Conservation (phyloP, 768 basidiomycete species). For the Pleurotus tuber-regium region DNA sequence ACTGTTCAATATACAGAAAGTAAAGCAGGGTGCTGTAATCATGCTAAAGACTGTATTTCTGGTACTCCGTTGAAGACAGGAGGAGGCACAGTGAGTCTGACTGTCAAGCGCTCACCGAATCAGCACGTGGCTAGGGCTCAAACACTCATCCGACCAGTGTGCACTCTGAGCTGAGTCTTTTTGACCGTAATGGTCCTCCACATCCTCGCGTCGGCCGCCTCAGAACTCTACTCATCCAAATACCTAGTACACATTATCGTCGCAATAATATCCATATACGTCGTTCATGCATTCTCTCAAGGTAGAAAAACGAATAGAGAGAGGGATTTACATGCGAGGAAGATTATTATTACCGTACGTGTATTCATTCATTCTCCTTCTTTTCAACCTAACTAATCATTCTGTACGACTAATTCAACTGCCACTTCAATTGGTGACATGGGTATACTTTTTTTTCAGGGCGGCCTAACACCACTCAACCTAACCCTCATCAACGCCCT, state of each 20-base stretch:
- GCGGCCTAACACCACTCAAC: conserved; percentile 73
- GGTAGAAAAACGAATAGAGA: conserved; percentile 72
- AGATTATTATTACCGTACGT: conserved; percentile 69
- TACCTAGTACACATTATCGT: conserved; percentile 56
- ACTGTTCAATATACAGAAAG: too few relatives aligned
- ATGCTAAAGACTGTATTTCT: too few relatives aligned
- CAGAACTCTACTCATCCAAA: conserved; percentile 47
- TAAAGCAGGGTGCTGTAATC: too few relatives aligned
- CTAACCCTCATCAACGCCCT: conserved; percentile 63
- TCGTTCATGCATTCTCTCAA: conserved; percentile 60
- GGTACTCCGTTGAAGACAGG: too few relatives aligned
- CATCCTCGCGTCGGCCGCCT: conserved; percentile 35
- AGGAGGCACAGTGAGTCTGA: too few relatives aligned
- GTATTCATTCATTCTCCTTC: not conserved
- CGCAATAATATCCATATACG: conserved; percentile 40
- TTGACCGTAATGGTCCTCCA: conserved; percentile 67
- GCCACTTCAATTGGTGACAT: conserved; percentile 6
- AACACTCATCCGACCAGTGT: too few relatives aligned
- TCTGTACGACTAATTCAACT: too few relatives aligned
- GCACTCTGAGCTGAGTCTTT: too few relatives aligned
- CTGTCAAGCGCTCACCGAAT: too few relatives aligned
- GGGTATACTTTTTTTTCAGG: conserved; percentile 37
- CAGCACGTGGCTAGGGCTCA: too few relatives aligned
- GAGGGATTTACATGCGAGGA: conserved; percentile 70
- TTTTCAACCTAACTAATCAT: not conserved